These are phyloP conservation scores for Corniculantispora saksenae DNA, from an alignment of 2,329 filamentous ascomycete genomes.

Conservation along the genomic window DNA sequence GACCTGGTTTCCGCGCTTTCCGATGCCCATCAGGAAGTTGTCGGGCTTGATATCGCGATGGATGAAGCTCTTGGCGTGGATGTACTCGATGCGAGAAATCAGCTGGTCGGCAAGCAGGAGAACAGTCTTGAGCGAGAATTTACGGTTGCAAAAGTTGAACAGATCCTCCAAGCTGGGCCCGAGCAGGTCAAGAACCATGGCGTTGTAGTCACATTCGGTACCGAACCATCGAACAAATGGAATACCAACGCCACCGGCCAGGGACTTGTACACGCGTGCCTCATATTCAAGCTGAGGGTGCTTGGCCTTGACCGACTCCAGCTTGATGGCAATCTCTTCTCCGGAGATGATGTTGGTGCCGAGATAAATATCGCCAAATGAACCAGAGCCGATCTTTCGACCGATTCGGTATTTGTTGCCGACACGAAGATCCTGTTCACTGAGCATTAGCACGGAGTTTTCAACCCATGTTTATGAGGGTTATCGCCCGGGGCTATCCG, in stretches of 20 bases:
- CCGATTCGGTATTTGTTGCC: constrained; percentile 99
- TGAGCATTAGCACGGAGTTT: not conserved
- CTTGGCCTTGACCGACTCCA: constrained; percentile 99
- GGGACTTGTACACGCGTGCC: constrained; percentile 85
- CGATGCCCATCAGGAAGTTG: constrained; percentile 99
- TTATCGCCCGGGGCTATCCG: not conserved
- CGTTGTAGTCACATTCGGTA: constrained; percentile 99
- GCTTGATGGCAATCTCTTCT: constrained; percentile 99
- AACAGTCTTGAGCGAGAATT: constrained; percentile 98
- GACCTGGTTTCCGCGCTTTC: constrained; percentile 98
- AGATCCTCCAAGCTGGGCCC: constrained; percentile 95
- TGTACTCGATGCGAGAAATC: constrained; percentile 99
- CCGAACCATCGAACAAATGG: constrained; percentile 99
- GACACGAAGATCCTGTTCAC: constrained; percentile 85
- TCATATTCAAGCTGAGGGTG: constrained; percentile 99
- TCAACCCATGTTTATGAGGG: not conserved
- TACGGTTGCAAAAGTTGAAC: constrained; percentile 99
- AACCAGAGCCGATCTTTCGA: constrained; percentile 96
- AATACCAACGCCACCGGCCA: constrained; percentile 95
- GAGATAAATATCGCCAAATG: constrained; percentile 97
- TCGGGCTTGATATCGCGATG: constrained; percentile 99
- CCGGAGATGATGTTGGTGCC: constrained; percentile 99
- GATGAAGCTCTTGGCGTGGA: constrained; percentile 99
- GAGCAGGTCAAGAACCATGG: constrained; percentile 97
- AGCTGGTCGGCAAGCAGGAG: constrained; percentile 94